phyloP scores from a whole-genome alignment of 2,329 filamentous ascomycete species.

The Hysterium pulicare region DNA sequence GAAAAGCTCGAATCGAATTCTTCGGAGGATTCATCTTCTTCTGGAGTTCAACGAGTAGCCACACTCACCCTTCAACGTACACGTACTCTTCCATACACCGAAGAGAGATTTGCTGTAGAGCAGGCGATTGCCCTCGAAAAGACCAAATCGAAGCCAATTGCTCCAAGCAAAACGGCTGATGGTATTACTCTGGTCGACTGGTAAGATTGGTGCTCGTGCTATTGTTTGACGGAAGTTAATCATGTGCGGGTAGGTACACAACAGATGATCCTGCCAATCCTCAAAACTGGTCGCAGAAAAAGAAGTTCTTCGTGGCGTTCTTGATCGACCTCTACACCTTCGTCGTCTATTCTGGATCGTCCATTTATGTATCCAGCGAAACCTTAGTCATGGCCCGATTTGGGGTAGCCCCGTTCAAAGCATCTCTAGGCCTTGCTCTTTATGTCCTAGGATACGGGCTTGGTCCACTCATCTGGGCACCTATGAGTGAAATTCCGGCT shows the following conservation, averaged over 20 bases:
- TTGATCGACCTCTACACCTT: slow-evolving; percentile 50
- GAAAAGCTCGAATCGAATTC: neutral
- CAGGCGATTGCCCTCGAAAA: slow-evolving; percentile 28
- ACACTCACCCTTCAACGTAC: slow-evolving; percentile 4
- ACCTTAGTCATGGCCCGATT: slow-evolving; percentile 42
- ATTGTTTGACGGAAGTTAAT: too few species aligned
- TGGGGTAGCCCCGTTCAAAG: slow-evolving; percentile 43
- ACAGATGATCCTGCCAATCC: slow-evolving; percentile 35
- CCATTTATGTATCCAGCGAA: slow-evolving; percentile 50
- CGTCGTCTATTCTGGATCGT: slow-evolving; percentile 50
- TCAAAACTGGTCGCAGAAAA: slow-evolving; percentile 38
- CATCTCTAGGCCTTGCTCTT: slow-evolving; percentile 48
- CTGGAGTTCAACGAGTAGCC: slow-evolving; percentile 2
- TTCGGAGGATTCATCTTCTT: neutral
- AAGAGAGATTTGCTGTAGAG: slow-evolving; percentile 39
- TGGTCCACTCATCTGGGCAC: slow-evolving; percentile 41
- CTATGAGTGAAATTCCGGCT: slow-evolving; percentile 49
- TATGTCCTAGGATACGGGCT: slow-evolving; percentile 48
- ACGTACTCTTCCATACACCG: slow-evolving; percentile 13
- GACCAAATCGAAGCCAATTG: slow-evolving; percentile 18
- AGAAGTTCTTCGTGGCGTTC: slow-evolving; percentile 45
- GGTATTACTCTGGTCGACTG: slow-evolving; percentile 28
- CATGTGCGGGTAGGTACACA: slow-evolving; percentile 11
- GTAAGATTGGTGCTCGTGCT: too few species aligned
- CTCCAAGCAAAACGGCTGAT: slow-evolving; percentile 15